Percentiles rank a stretch among this genome's conserved stretches.
Conservation (phyloP, 2,329 filamentous ascomycete genomes). For the Aureobasidium mangrovei region DNA sequence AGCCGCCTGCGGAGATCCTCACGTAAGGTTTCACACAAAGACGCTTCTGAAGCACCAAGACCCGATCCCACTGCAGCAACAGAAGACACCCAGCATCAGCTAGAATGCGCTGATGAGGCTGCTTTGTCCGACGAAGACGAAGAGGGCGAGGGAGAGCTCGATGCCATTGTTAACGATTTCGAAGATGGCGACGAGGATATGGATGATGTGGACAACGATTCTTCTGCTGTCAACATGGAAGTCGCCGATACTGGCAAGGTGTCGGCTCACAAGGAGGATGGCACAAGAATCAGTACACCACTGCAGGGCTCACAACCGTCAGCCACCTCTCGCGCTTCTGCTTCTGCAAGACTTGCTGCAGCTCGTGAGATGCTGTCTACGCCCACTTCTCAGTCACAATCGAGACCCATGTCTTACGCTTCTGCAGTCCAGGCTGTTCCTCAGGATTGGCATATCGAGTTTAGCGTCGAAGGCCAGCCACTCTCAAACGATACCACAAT, state of each 20-base stretch:
- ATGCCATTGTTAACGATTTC: constrained; percentile 82
- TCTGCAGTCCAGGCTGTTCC: constrained; percentile 71
- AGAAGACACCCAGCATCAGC: constrained; percentile 55
- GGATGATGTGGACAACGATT: constrained; percentile 62
- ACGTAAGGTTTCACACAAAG: constrained; percentile 24
- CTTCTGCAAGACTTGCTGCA: constrained; percentile 25
- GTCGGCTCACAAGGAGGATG: constrained; percentile 85
- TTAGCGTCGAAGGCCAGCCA: constrained; percentile 73
- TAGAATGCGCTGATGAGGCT: constrained; percentile 91
- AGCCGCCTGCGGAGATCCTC: constrained; percentile 25
- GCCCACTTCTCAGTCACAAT: constrained; percentile 36
- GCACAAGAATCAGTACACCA: constrained; percentile 76
- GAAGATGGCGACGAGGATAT: constrained; percentile 75
- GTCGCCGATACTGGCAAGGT: constrained; percentile 79
- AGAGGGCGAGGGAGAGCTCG: constrained; percentile 51
- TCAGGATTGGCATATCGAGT: constrained; percentile 96
- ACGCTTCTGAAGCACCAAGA: constrained; percentile 28
- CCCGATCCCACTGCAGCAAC: constrained; percentile 48
- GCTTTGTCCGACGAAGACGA: constrained; percentile 57
- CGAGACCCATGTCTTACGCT: constrained; percentile 68
- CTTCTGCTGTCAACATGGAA: constrained; percentile 85
- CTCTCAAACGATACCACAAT: constrained; percentile 91
- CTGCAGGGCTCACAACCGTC: constrained; percentile 46
- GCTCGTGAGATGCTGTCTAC: constrained; percentile 31
- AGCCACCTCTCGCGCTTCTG: constrained; percentile 22